These are phyloP conservation scores for Xylaria sp. DNA, from an alignment of 2,329 filamentous ascomycete genomes.

Conservation along the genomic window DNA sequence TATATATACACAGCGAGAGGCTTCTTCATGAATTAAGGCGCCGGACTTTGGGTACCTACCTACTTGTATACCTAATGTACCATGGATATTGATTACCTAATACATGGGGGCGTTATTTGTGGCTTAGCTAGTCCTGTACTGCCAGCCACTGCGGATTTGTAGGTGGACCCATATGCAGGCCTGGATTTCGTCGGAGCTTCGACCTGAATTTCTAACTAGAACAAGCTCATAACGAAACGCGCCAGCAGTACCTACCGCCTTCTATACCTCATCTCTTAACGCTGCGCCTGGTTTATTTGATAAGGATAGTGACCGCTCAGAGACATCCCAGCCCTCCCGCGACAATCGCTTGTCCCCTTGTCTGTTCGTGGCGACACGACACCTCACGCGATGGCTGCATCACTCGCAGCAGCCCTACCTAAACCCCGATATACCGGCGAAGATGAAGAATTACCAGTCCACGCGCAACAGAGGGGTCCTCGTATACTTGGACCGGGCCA, in stretches of 20 bases:
- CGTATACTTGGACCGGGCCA: conserved; percentile 83
- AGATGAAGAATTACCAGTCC: conserved; percentile 79
- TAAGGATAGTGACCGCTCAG: not conserved
- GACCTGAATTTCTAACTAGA: conserved; percentile 36
- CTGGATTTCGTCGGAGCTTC: conserved; percentile 30
- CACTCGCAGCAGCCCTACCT: conserved; percentile 82
- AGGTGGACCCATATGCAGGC: conserved; percentile 25
- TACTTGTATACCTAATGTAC: too few relatives aligned
- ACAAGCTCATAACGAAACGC: conserved; percentile 15
- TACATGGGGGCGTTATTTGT: conserved; percentile 6
- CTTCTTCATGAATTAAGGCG: not conserved
- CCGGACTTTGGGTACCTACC: too few relatives aligned
- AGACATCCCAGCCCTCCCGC: not conserved
- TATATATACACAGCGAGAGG: not conserved
- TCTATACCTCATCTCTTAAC: conserved; percentile 9
- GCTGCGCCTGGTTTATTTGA: not conserved
- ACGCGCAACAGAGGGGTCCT: conserved; percentile 80
- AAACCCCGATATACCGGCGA: conserved; percentile 92
- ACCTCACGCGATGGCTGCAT: conserved; percentile 67
- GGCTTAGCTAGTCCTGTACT: conserved; percentile 18
- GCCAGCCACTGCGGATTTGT: conserved; percentile 26
- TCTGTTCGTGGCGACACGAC: conserved; percentile 25
- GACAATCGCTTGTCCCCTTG: not conserved
- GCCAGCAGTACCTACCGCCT: not conserved
- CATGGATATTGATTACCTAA: too few relatives aligned